Conservation (phyloP, 2,329 filamentous ascomycete species). For the Clarireedia monteithiana region DNA sequence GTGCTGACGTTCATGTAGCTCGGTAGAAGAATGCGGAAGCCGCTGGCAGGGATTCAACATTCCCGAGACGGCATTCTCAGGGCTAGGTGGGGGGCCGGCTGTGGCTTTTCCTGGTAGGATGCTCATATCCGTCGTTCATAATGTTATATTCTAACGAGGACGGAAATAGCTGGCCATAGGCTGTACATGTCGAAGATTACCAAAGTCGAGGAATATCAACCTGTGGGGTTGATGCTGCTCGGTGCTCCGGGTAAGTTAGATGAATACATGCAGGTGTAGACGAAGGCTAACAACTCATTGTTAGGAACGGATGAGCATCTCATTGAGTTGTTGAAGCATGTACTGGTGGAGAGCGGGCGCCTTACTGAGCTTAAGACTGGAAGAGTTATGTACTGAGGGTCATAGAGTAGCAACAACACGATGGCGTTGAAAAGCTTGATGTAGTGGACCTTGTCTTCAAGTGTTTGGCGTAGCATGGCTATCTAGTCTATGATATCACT, state of each 20-base stretch:
- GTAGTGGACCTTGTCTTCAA: too few relatives aligned
- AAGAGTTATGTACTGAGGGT: neutral
- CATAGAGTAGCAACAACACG: neutral
- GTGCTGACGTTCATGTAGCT: neutral
- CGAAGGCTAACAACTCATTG: neutral
- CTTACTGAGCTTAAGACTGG: neutral
- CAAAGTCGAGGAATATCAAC: constrained; percentile 10
- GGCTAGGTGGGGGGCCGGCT: constrained; percentile 15
- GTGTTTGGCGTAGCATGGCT: too few relatives aligned
- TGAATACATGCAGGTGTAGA: neutral
- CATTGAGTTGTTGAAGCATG: constrained; percentile 1
- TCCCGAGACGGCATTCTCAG: constrained; percentile 13
- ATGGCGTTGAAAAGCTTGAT: neutral
- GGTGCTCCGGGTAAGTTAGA: constrained; percentile 12
- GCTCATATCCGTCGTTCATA: neutral
- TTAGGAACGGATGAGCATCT: constrained; percentile 10
- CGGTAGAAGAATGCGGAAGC: constrained; percentile 9
- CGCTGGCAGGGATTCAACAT: constrained; percentile 20
- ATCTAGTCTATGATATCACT: too few relatives aligned
- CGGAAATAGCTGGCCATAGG: constrained; percentile 12
- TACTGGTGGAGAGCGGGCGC: neutral
- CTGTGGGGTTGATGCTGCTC: constrained; percentile 16
- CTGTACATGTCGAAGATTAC: constrained; percentile 12
- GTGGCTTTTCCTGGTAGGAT: constrained; percentile 17
- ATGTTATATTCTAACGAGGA: neutral